These are phyloP conservation scores for Raddia distichophylla DNA, from an alignment of 176 grass and related monocot genomes.

Conservation along the genomic window DNA sequence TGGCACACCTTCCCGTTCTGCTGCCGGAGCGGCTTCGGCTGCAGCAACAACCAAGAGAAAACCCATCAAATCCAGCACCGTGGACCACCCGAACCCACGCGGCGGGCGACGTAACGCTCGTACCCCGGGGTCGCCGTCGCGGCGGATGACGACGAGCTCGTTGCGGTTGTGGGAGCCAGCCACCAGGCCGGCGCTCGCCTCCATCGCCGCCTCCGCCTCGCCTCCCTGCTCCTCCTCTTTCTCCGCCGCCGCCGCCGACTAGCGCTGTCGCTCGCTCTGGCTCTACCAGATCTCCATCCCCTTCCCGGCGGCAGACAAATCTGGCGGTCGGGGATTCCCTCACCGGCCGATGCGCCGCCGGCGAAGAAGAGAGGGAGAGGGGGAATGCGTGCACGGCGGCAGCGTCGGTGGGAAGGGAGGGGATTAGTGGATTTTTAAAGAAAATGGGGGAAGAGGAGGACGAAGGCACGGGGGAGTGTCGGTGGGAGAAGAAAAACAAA, in stretches of 20 bases:
- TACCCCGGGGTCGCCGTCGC: conserved; percentile 92
- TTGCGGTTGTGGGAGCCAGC: conserved; percentile 93
- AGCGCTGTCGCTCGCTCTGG: conserved; percentile 16
- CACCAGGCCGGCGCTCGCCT: conserved; percentile 85
- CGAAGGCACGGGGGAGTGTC: conserved; percentile 31
- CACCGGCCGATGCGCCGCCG: neutral
- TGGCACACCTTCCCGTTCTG: conserved; percentile 67
- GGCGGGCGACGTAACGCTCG: conserved; percentile 1
- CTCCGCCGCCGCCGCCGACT: neutral
- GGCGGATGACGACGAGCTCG: conserved; percentile 92
- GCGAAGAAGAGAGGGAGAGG: neutral
- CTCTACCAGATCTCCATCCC: conserved; percentile 35
- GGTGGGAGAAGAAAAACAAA: conserved; percentile 21
- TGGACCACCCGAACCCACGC: neutral
- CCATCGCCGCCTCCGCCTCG: conserved; percentile 53
- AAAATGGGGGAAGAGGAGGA: neutral
- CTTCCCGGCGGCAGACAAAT: neutral
- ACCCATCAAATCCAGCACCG: conserved; percentile 14
- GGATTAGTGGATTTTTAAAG: conserved; percentile 44
- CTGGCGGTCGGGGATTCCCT: neutral
- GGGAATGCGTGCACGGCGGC: conserved; percentile 32
- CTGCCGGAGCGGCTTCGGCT: conserved; percentile 63
- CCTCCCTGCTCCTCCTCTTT: neutral
- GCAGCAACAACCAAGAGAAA: neutral
- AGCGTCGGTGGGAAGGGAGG: conserved; percentile 28